These are phyloP conservation scores for Pseudonitzschia delicatissima DNA, from an alignment of 108 stramenopile species.

Conservation along the genomic window DNA sequence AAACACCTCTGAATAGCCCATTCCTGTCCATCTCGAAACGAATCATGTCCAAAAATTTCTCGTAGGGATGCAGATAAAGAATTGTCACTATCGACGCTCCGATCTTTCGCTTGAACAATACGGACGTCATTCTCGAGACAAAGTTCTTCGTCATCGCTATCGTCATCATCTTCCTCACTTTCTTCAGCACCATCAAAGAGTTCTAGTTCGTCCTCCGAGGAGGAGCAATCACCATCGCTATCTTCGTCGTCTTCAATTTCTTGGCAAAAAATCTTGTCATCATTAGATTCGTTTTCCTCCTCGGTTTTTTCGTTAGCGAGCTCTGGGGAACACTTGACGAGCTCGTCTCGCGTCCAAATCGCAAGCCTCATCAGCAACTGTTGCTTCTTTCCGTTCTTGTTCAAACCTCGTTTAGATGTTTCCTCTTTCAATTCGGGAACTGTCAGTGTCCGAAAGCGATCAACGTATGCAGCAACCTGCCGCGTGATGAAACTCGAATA, in stretches of 20 bases:
- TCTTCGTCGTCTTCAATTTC: conserved; percentile 39
- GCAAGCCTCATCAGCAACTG: conserved; percentile 69
- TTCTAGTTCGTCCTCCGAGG: conserved; percentile 52
- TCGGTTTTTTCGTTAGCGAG: conserved; percentile 10
- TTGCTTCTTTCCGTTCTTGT: conserved; percentile 63
- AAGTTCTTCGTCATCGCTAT: conserved; percentile 14
- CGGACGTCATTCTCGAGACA: background rate
- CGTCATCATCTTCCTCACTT: conserved; percentile 9
- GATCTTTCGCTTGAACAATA: background rate
- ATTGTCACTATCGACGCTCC: background rate
- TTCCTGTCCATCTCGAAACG: conserved; percentile 87
- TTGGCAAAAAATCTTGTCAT: conserved; percentile 8
- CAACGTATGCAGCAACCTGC: conserved; percentile 64
- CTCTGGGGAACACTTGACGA: conserved; percentile 33
- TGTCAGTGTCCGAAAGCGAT: conserved; percentile 61
- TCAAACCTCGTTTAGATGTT: conserved; percentile 56
- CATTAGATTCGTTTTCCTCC: background rate
- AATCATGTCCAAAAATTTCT: conserved; percentile 61
- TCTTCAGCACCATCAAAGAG: conserved; percentile 17
- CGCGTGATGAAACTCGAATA: conserved; percentile 77
- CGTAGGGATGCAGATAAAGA: conserved; percentile 33
- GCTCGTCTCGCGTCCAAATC: conserved; percentile 80
- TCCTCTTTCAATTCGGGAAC: conserved; percentile 73
- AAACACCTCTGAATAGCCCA: conserved; percentile 88
- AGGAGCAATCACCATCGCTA: conserved; percentile 31